Base-by-base conservation (phyloP, 305 asterid genomes). In the Striga hermonthica region DNA sequence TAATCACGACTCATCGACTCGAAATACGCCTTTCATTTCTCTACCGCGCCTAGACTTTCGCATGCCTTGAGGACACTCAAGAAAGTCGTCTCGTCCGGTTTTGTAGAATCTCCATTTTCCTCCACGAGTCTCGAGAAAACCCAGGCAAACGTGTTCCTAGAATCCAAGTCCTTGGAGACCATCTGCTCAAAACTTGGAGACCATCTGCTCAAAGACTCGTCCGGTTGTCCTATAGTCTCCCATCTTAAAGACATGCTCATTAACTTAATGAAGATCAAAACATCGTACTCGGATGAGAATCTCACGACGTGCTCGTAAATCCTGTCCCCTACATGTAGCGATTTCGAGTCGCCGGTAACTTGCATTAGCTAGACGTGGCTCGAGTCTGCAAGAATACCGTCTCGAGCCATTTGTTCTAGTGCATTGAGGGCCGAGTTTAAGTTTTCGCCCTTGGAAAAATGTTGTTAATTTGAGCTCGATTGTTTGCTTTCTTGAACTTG, bases 81-180 rank as follows among this genome's bases (percentile, higher is more conserved):
- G 62, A 81, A 86, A 14, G 91, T 79, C 65, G 38, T 69, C 86
- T 58, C 59, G 57, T 9, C 87, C 31, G 31, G 31, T 22, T 22
- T 22, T 22, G 2, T 22, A 22, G 31, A 22, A 22, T 22, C 31
- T 22, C 31, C 88, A 44, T 80, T 85, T 68, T 77, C 75, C 8
- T 72, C 81, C 67, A 79, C 31, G 31, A 22, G 31, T 22, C 31
- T 22, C 31, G 31, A 22, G 31, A 22, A 22, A 69, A 7, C 87
- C 90, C 69, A 61, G 44, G 85, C 83, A 86, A 83, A 75, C 7
- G 76, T 52, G 48, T 84, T 78, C 88, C 88, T 85, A 45, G 90
- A 81, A 62, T 72, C 83, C 14, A 82, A 38, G 69, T 80, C 80
- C 75, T 60, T 83, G 66, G 59, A 63, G 39, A 1, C 40, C 89